Base-by-base conservation (phyloP, 805 yeast species). In the Helenozyma rhizophorensis region DNA sequence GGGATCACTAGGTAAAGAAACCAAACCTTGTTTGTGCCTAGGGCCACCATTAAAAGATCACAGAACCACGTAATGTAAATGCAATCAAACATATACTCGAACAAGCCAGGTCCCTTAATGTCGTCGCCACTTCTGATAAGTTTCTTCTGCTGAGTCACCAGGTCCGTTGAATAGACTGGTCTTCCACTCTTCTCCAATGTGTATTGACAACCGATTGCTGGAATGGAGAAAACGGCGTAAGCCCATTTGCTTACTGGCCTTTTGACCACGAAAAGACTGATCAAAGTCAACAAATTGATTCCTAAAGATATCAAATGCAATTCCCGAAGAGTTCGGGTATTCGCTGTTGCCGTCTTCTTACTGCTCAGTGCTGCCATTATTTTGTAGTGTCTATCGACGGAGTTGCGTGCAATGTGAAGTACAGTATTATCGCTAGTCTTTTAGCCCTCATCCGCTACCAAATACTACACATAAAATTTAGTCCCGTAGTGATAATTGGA, bases 1-100 rank as follows among this genome's bases (percentile, higher is more conserved):
- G 86, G 86, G 25, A 78, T 64, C 5, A 60, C 51, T n/a, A 61
- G 36, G 43, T 67, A 70, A 23, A 79, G 36, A 45, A 64, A 65
- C 87, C 87, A 84, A 7, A 75, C 76, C 48, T 69, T 68, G 51
- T 74, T 74, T 26, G 72, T 52, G 5, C 88, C 88, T 23, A 73
- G 47, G 0, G 74, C 14, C 5, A 74, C 45, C 63, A 77, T 72
- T 32, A 80, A 56, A 1, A 80, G 34, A 42, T 78, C 77, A 42
- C 76, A 62, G 14, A 72, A 45, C 70, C 80, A 69, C 3, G 88
- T 80, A 28, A 83, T 54, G 50, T 83, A 83, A 38, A 83, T 60
- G 9, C 81, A 54, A 50, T 83, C 93, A 50, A 79, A 79, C 66
- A 82, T 60, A 61, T 79, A 82, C 55, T 83, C 90, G 23, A 79